Percentiles rank a stretch among this genome's conserved stretches.
Evolutionary conservation across 345 rosid species (phyloP).

Genomic region (Pugionium dolabratum): DNA sequence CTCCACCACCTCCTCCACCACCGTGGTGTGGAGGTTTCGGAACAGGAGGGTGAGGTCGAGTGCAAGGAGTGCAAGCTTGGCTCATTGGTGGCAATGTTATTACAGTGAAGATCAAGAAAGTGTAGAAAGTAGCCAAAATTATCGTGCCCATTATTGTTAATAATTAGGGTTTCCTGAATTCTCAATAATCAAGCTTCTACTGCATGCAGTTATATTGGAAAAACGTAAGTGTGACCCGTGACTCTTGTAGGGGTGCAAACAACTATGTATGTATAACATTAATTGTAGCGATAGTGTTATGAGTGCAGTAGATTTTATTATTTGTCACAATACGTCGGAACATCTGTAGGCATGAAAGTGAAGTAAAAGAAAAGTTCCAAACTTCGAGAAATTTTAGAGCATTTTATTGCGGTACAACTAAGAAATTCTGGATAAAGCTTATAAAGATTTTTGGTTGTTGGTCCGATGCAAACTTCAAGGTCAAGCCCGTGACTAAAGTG

Average conservation of each 20-base stretch:
- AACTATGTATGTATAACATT: background rate
- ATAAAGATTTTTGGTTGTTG: slow-evolving; percentile 42
- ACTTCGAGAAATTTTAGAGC: slow-evolving; percentile 32
- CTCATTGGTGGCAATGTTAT: slow-evolving; percentile 54
- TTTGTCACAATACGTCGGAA: slow-evolving; percentile 19
- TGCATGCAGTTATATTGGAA: slow-evolving; percentile 43
- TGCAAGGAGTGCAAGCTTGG: slow-evolving; percentile 61
- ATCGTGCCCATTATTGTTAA: slow-evolving; percentile 44
- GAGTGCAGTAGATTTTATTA: slow-evolving; percentile 24
- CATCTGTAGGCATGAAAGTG: slow-evolving; percentile 32
- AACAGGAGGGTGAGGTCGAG: slow-evolving; percentile 48
- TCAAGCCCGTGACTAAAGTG: slow-evolving; percentile 53
- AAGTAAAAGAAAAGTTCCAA: slow-evolving; percentile 21
- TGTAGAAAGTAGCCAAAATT: slow-evolving; percentile 46
- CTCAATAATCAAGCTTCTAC: slow-evolving; percentile 23
- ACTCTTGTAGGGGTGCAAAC: slow-evolving; percentile 28
- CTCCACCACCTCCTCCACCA: slow-evolving; percentile 38
- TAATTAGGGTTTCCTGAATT: background rate
- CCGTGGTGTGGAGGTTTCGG: slow-evolving; percentile 61
- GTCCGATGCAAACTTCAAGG: slow-evolving; percentile 55
- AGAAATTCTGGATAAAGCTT: slow-evolving; percentile 3
- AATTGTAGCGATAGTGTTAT: too few species aligned
- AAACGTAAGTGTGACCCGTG: slow-evolving; percentile 50
- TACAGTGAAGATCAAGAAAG: slow-evolving; percentile 52
- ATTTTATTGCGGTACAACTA: slow-evolving; percentile 42